Evolutionary conservation across 108 stramenopile genomes (phyloP).

Genomic region (Conticribra guillardii): DNA sequence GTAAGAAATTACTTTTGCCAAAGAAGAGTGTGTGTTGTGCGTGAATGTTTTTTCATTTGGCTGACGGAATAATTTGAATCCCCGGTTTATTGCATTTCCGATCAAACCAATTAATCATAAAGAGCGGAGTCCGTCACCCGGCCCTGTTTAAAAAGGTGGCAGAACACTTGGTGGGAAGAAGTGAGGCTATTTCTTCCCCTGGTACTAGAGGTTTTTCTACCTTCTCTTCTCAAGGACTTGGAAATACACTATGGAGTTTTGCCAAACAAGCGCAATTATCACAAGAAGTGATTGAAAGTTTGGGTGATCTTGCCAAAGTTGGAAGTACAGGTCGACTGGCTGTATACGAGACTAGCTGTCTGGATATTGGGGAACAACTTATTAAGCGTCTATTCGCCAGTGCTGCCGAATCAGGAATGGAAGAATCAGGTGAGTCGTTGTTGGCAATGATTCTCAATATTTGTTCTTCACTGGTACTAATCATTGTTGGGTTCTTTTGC

Average conservation of each 20-base stretch:
- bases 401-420: conserved; percentile 62
- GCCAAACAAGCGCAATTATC: conserved; percentile 81
- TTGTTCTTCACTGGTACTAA: too few species aligned
- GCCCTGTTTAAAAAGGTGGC: conserved; percentile 68
- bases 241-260: conserved; percentile 61
- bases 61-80: background rate
- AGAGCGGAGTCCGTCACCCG: conserved; percentile 76
- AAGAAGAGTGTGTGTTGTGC: too few species aligned
- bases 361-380: conserved; percentile 77
- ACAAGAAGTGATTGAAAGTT: conserved; percentile 54
- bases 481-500: background rate
- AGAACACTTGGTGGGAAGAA: conserved; percentile 61
- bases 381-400: conserved; percentile 59
- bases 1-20: conserved; percentile 19
- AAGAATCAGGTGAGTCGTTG: background rate
- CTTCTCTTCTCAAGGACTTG: conserved; percentile 78
- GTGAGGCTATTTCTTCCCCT: background rate
- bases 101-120: background rate
- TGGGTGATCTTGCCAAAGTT: conserved; percentile 38
- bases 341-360: conserved; percentile 67
- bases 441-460: background rate
- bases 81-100: background rate
- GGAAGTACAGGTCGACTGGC: conserved; percentile 67
- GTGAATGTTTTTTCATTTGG: too few species aligned
- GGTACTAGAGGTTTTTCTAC: conserved; percentile 54